These are phyloP conservation scores for Tolypocladium sp. DNA, from an alignment of 2,329 filamentous ascomycete genomes.

Conservation along the genomic window DNA sequence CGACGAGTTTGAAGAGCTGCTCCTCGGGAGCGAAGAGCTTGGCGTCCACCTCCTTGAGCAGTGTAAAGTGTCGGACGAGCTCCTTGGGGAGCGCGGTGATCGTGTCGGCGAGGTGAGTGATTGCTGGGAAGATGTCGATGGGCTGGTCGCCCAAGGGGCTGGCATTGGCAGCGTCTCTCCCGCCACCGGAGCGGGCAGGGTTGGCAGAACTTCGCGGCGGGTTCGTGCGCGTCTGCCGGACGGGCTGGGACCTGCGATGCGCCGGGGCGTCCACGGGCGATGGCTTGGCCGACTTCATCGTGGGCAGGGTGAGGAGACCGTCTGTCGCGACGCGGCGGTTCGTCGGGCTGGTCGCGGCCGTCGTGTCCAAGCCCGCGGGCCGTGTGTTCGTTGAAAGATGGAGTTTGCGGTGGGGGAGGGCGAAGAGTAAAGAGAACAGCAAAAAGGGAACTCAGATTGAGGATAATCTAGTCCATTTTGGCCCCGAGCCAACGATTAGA, in stretches of 20 bases:
- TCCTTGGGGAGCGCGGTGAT: conserved; percentile 90
- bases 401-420: neutral
- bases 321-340: conserved; percentile 4
- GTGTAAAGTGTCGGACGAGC: conserved; percentile 88
- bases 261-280: conserved; percentile 32
- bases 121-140: conserved; percentile 58
- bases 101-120: conserved; percentile 77
- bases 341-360: neutral
- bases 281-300: conserved; percentile 49
- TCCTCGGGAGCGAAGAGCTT: conserved; percentile 89
- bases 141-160: conserved; percentile 42
- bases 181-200: conserved; percentile 30
- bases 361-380: neutral
- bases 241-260: conserved; percentile 52
- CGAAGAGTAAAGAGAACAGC: neutral
- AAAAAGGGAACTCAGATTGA: neutral
- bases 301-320: conserved; percentile 19
- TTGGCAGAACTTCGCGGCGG: conserved; percentile 46
- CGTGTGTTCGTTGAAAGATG: neutral
- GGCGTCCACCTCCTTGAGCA: conserved; percentile 95
- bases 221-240: conserved; percentile 57
- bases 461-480: neutral
- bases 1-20: conserved; percentile 66
- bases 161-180: conserved; percentile 35
- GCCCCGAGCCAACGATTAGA: neutral